Evolutionary conservation across 1,284 basidiomycete species (phyloP), one percentile per base, ranked within the genome.

Genomic region (Ganoderma lucidum): DNA sequence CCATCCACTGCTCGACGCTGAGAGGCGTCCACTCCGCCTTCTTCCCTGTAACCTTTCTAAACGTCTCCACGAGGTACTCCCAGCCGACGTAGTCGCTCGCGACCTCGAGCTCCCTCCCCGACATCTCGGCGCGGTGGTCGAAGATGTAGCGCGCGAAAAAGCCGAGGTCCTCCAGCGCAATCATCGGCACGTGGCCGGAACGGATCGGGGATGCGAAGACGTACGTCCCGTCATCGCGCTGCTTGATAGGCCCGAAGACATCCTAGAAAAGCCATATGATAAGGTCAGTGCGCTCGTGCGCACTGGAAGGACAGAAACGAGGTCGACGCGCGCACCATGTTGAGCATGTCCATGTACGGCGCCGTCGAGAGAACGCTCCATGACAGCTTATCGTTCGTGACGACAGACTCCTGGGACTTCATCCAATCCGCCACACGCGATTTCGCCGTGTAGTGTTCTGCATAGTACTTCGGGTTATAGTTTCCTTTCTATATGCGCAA

Each of bases 21-120:
- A 78, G 75, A 42, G 81, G 75, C 71, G 79, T 78, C 9, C 82
- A 77, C 0, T 82, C 83, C 68, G 63, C 63, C 48, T 39, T 53
- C 42, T 35, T 48, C 3, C 84, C 83, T 6, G 85, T 85, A 17
- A 85, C 83, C 69, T 80, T 80, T 59, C 74, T 80, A 79, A 86
- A 87, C 51, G 81, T 80, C 48, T 77, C 74, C 6, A 81, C 80
- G 63, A 86, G 80, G 60, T 83, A 76, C n/a, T 83, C 79, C 81
- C 83, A 84, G 17, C 75, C 78, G 45, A 86, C 83, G 67, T 80
- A 75, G 65, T 87, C 84, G 63, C 81, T 83, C 2, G 82, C 81
- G 63, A 86, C 74, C 65, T 81, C 77, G 55, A 86, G 79, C 48
- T 85, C 82, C 65, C 79, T 77, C 0, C 80, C 82, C n/a, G 83